Evolutionary conservation across 495 filamentous ascomycete genomes (phyloP), one percentile per base, ranked within the genome.

Genomic region (Neurospora sublineolata): DNA sequence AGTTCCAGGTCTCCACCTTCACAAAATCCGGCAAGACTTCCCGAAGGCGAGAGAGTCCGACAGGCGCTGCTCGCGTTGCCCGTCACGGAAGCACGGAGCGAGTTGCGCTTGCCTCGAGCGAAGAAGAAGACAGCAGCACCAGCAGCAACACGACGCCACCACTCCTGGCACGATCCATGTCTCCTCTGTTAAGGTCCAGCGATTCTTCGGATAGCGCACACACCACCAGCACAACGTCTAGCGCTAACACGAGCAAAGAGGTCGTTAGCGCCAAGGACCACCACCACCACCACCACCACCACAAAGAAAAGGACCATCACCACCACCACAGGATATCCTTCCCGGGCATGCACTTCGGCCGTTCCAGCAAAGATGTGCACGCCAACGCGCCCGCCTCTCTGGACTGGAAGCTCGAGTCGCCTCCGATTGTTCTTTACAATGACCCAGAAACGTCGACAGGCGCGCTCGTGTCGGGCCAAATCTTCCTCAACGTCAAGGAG

Each of bases 391-490:
- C 77, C 67, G 88, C 88, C n/a, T 88, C 87, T 68, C 79, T 97
- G 69, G 87, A 89, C 33, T 88, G 94, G 80, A 84, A 88, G 41
- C 91, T 97, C 71, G 95, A 99, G 82, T 97, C 93, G 3, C 93
- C 95, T 0, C 95, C 95, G 1, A 83, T 94, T 11, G 87, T 97
- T 18, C 90, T 96, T 82, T 93, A 94, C 76, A 93, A 92, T 23
- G 82, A 85, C 9, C 84, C 93, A 1, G 84, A 89, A 67, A 86
- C 86, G 74, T 97, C 93, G 33, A 92, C 90, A 8, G 95, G 95
- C 69, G 93, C 95, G 8, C 82, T 99, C 42, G 87, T 98, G 46
- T 97, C 93, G 2, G 94, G 93, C 44, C 92, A 93, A 71, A 82
- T 98, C 72, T 87, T 89, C 71, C 79, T 97, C n/a, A 80, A 85